These are phyloP conservation scores for Amesomyces nigricolor DNA, from an alignment of 2,329 filamentous ascomycete genomes.

Conservation along the genomic window DNA sequence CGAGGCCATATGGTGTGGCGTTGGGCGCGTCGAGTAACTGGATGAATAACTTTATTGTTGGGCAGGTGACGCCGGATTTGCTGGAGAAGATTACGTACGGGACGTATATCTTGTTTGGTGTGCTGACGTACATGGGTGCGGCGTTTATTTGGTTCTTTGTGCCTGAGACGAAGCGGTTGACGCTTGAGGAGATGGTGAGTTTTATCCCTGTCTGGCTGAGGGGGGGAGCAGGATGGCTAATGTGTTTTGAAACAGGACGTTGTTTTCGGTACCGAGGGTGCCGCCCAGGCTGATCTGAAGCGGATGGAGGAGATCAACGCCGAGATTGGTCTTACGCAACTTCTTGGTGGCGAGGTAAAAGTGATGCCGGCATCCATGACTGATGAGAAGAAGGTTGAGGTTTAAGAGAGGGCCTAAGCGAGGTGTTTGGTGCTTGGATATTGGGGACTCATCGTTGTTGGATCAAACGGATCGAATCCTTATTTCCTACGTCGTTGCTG, in stretches of 20 bases:
- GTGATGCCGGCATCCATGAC: neutral
- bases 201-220: neutral
- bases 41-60: constrained; percentile 61
- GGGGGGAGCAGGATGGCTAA: neutral
- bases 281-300: constrained; percentile 60
- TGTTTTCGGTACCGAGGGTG: constrained; percentile 62
- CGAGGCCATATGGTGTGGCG: constrained; percentile 64
- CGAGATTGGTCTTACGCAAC: constrained; percentile 57
- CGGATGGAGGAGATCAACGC: constrained; percentile 68
- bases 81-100: constrained; percentile 59
- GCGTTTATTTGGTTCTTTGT: constrained; percentile 58
- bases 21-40: constrained; percentile 62
- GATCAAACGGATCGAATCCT: too few relatives aligned
- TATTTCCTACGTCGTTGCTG: too few relatives aligned
- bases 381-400: constrained; percentile 14
- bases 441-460: too few relatives aligned
- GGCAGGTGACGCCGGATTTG: constrained; percentile 65
- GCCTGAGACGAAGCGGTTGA: constrained; percentile 58
- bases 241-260: constrained; percentile 43
- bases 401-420: too few relatives aligned
- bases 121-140: constrained; percentile 58
- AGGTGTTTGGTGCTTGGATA: neutral
- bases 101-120: constrained; percentile 66
- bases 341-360: constrained; percentile 29
- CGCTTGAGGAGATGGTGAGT: constrained; percentile 57